Evolutionary conservation across 495 filamentous ascomycete genomes (phyloP).

Genomic region (Talaromyces trachyspermus): DNA sequence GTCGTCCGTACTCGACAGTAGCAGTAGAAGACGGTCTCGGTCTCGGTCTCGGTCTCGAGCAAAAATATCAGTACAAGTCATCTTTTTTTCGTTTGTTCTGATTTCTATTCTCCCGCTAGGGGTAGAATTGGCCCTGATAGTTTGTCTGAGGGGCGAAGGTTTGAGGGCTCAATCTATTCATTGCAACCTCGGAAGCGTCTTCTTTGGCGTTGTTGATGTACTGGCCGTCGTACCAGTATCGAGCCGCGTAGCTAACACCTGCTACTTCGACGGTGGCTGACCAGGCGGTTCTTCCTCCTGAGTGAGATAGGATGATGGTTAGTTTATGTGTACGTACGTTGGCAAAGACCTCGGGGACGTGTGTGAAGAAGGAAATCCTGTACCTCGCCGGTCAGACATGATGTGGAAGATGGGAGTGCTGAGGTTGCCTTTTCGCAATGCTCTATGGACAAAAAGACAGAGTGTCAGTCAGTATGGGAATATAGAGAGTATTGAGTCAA

Average conservation of each 20-base stretch:
- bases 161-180: conserved; percentile 35
- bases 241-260: conserved; percentile 51
- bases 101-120: conserved; percentile 13
- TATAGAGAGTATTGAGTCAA: neutral
- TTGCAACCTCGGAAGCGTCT: conserved; percentile 74
- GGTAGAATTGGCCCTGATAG: conserved; percentile 21
- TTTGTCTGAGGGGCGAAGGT: conserved; percentile 15
- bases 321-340: no score
- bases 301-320: conserved; percentile 9
- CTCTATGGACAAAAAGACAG: conserved; percentile 31
- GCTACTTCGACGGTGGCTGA: conserved; percentile 61
- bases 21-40: no score
- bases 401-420: conserved; percentile 58
- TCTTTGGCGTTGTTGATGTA: conserved; percentile 83
- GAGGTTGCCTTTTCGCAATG: conserved; percentile 50
- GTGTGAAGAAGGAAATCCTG: conserved; percentile 17
- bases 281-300: conserved; percentile 90
- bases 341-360: neutral
- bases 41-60: neutral
- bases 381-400: conserved; percentile 74
- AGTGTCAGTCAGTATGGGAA: conserved; percentile 9
- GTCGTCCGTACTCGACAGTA: no score
- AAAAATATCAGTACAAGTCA: conserved; percentile 5
- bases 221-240: conserved; percentile 88
- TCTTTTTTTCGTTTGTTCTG: no score